Evolutionary conservation across 2,329 filamentous ascomycete species (phyloP), one percentile per base, ranked within the genome.

Genomic region (Sporothrix phasma): DNA sequence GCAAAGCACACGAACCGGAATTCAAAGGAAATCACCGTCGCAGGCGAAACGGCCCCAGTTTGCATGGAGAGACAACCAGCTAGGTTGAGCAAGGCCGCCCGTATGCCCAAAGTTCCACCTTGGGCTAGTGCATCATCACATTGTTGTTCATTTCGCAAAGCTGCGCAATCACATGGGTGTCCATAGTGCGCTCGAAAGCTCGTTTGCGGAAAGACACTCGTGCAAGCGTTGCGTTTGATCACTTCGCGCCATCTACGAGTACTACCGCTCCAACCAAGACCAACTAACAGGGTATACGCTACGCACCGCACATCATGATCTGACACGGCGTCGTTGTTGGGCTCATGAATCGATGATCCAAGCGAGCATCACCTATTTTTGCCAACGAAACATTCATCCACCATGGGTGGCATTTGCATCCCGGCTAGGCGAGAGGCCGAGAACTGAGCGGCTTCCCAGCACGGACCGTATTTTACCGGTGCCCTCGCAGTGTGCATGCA

Each of bases 241-340:
- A 56, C 58, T 64, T 66, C 62, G 58, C 37, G 58, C 58, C 62
- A n/a, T n/a, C n/a, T n/a, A n/a, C n/a, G n/a, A n/a, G n/a, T 43
- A 59, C 56, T 29, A 58, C 22, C 13, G 6, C 49, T 17, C 31
- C n/a, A 26, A 37, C 37, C 34, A 58, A 29, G 34, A 41, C 31
- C n/a, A 26, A 37, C 37, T 22, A 58, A 29, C 53, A 41, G 15
- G 37, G 37, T 37, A 29, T 17, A 13, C n/a, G 34, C 19, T 22
- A 11, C 45, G 11, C n/a, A 46, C n/a, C 22, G 22, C 46, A 61
- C 58, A 62, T 37, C 61, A 64, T 64, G 58, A 51, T 58, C 37
- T 29, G 37, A 43, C 37, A 43, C 53, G 22, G 53, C 22, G 37
- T 58, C 13, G 19, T 24, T 17, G 13, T 26, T 6, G 53, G 37